A percentile compares a stretch with the other conserved stretches of the same genome.
phyloP scores from a whole-genome alignment of 805 yeast genomes.

The Tanozyma kutaoensis region DNA sequence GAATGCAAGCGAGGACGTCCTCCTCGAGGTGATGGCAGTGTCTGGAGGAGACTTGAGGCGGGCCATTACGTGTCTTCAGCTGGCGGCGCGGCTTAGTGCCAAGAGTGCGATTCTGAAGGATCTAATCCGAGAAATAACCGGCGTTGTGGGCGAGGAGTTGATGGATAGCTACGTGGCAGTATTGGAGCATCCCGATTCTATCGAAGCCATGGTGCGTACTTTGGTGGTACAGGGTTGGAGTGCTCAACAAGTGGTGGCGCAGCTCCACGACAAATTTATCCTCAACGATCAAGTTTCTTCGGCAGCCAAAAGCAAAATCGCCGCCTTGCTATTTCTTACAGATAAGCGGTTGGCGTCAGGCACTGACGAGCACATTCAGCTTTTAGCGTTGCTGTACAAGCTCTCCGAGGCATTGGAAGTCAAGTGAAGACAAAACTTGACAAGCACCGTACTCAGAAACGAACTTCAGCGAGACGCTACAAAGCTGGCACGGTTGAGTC shows the following conservation, averaged over 20 bases:
- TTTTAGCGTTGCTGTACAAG: slow-evolving; percentile 44
- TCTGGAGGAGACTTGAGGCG: slow-evolving; percentile 87
- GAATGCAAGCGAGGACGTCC: slow-evolving; percentile 32
- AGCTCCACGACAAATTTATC: slow-evolving; percentile 56
- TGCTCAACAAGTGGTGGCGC: slow-evolving; percentile 56
- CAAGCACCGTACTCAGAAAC: no score
- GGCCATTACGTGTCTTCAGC: slow-evolving; percentile 79
- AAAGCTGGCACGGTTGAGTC: no score
- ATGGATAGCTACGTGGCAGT: slow-evolving; percentile 28
- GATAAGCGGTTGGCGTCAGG: slow-evolving; percentile 66
- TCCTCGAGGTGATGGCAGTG: slow-evolving; percentile 53
- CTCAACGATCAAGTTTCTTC: slow-evolving; percentile 37
- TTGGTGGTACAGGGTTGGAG: slow-evolving; percentile 63
- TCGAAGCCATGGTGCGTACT: slow-evolving; percentile 24
- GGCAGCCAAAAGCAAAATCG: slow-evolving; percentile 47
- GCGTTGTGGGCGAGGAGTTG: slow-evolving; percentile 45
- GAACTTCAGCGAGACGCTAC: no score
- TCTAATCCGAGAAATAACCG: slow-evolving; percentile 60
- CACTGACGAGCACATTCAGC: slow-evolving; percentile 76
- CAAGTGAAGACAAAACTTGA: no score
- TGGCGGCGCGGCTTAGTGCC: not conserved
- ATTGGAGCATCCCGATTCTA: slow-evolving; percentile 11
- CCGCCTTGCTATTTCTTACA: slow-evolving; percentile 55
- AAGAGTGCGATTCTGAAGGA: slow-evolving; percentile 20
- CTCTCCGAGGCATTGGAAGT: slow-evolving; percentile 8